phyloP scores from a whole-genome alignment of 2,329 filamentous ascomycete species.

The Fusarium caatingaense region DNA sequence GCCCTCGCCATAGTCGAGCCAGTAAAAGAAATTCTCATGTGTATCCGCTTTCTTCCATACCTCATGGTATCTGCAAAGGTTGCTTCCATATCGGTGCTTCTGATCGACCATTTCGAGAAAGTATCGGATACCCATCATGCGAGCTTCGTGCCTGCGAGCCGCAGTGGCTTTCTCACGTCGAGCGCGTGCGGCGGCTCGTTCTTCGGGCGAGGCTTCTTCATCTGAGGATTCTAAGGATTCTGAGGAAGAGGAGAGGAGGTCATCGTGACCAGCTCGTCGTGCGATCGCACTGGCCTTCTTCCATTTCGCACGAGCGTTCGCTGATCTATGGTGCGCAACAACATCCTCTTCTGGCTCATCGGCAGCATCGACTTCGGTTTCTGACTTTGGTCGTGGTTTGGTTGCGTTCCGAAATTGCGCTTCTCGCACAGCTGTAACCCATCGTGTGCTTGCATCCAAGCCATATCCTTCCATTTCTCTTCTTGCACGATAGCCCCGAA shows the following conservation, averaged over 20 bases:
- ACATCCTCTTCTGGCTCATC: conserved; percentile 21
- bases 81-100: conserved; percentile 89
- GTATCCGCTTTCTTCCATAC: conserved; percentile 84
- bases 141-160: conserved; percentile 73
- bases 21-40: conserved; percentile 92
- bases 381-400: conserved; percentile 54
- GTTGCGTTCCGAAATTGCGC: conserved; percentile 65
- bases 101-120: conserved; percentile 87
- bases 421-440: conserved; percentile 74
- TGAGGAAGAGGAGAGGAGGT: conserved; percentile 58
- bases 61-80: conserved; percentile 82
- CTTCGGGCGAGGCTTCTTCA: conserved; percentile 50
- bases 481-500: conserved; percentile 79
- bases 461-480: conserved; percentile 76
- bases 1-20: conserved; percentile 87
- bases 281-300: conserved; percentile 78
- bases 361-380: conserved; percentile 13
- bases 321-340: conserved; percentile 31
- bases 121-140: conserved; percentile 86
- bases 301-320: conserved; percentile 75
- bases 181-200: conserved; percentile 54
- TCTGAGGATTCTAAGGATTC: conserved; percentile 47
- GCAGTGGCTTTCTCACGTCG: conserved; percentile 62
- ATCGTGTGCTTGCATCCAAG: conserved; percentile 76
- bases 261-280: conserved; percentile 77